Conservation (phyloP, 257 asterid species). For the Fraxinus pennsylvanica region DNA sequence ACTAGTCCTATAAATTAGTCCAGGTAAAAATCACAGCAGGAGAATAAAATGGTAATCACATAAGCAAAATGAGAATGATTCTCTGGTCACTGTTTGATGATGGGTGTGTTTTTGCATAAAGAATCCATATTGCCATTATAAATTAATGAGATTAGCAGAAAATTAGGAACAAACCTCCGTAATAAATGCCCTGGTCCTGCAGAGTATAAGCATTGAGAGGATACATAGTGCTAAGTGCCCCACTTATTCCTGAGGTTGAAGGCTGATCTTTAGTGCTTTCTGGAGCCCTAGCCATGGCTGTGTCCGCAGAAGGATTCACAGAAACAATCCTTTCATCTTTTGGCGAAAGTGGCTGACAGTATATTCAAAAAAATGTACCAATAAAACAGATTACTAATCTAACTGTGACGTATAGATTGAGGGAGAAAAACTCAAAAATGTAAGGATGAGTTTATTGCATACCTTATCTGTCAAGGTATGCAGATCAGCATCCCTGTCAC, state of each 20-base stretch:
- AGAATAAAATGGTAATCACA: background rate
- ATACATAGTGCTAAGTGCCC: conserved; percentile 43
- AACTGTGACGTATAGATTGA: conserved; percentile 25
- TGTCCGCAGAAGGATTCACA: conserved; percentile 66
- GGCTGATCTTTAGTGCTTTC: conserved; percentile 61
- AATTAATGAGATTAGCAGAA: conserved; percentile 21
- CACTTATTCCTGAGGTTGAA: conserved; percentile 62
- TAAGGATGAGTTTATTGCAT: conserved; percentile 14
- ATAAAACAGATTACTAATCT: conserved; percentile 35
- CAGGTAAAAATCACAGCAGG: background rate
- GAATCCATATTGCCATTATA: background rate
- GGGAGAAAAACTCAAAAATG: conserved; percentile 23
- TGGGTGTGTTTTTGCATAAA: background rate
- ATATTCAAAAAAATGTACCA: conserved; percentile 38
- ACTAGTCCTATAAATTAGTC: background rate
- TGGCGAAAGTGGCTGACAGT: conserved; percentile 66
- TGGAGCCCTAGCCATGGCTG: conserved; percentile 65
- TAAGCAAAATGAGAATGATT: background rate
- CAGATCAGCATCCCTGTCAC: conserved; percentile 69
- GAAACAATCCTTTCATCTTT: conserved; percentile 81
- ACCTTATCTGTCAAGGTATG: conserved; percentile 85
- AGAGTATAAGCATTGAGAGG: conserved; percentile 60
- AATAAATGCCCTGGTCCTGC: conserved; percentile 71
- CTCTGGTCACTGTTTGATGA: background rate
- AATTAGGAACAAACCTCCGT: conserved; percentile 63